Conservation (phyloP, 345 rosid genomes). For the Eucalyptus curtisii region DNA sequence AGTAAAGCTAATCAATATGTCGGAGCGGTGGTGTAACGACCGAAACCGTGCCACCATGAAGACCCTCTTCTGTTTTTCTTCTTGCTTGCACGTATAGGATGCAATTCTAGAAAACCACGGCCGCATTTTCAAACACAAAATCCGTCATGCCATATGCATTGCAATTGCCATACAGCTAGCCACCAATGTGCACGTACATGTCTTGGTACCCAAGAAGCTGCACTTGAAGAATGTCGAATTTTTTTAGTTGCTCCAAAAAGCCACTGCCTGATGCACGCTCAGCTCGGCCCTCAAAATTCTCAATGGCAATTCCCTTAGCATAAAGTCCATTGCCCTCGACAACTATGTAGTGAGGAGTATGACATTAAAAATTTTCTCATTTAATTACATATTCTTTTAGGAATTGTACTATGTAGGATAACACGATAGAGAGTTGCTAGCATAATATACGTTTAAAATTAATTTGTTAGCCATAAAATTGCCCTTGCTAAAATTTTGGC, state of each 20-base stretch:
- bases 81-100: background rate
- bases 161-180: conserved; percentile 6
- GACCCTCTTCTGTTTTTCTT: background rate
- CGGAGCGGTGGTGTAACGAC: background rate
- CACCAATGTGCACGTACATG: background rate
- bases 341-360: background rate
- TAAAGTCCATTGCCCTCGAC: background rate
- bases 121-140: conserved; percentile 17
- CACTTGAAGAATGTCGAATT: conserved; percentile 7
- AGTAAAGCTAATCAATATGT: background rate
- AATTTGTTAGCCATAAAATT: background rate
- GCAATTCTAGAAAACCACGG: background rate
- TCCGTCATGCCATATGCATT: no score
- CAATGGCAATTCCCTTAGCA: background rate
- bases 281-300: conserved; percentile 1
- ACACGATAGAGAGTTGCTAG: background rate
- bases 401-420: background rate
- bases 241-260: background rate
- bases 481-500: background rate
- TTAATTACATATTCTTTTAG: background rate
- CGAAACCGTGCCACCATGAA: background rate
- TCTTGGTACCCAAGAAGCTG: conserved; percentile 5
- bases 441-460: background rate
- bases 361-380: background rate
- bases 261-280: conserved; percentile 6